Evolutionary conservation across 1,139 yeast species (phyloP).

Genomic region (Saccharomyces pastorianus): DNA sequence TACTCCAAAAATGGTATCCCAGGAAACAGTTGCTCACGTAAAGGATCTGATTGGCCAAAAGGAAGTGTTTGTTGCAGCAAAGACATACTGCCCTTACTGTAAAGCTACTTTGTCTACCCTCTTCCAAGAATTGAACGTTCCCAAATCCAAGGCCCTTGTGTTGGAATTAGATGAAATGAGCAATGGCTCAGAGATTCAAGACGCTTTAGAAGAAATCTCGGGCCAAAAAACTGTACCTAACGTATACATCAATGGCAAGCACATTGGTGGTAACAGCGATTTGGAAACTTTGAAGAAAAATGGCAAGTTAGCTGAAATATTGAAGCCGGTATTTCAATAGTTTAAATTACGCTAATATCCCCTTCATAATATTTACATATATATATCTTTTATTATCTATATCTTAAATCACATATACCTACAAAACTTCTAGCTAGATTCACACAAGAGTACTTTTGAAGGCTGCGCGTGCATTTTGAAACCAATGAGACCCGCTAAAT

Average conservation of each 20-base stretch:
- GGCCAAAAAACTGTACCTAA: conserved; percentile 94
- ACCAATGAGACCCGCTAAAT: conserved; percentile 28
- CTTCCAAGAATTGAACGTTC: conserved; percentile 36
- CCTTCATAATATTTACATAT: neutral
- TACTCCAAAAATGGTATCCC: conserved; percentile 35
- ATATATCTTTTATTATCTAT: neutral
- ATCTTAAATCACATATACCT: neutral
- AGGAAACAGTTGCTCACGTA: conserved; percentile 49
- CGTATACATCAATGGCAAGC: conserved; percentile 80
- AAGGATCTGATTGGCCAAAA: conserved; percentile 56
- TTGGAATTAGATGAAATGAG: conserved; percentile 53
- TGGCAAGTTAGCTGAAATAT: conserved; percentile 36
- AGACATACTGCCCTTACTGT: conserved; percentile 71
- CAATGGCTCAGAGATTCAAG: conserved; percentile 69
- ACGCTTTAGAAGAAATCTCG: conserved; percentile 62
- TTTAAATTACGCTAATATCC: neutral
- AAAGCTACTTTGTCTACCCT: conserved; percentile 53
- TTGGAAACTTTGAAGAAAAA: conserved; percentile 50
- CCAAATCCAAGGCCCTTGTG: conserved; percentile 45
- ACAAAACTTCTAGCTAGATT: neutral
- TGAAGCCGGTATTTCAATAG: conserved; percentile 18
- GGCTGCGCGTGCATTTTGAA: conserved; percentile 15
- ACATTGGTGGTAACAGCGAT: conserved; percentile 91
- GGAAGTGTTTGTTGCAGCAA: conserved; percentile 78
- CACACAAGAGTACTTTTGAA: conserved; percentile 11